Evolutionary conservation across 495 filamentous ascomycete genomes (phyloP), one percentile per base, ranked within the genome.

Genomic region (Aspergillus sclerotioniger): DNA sequence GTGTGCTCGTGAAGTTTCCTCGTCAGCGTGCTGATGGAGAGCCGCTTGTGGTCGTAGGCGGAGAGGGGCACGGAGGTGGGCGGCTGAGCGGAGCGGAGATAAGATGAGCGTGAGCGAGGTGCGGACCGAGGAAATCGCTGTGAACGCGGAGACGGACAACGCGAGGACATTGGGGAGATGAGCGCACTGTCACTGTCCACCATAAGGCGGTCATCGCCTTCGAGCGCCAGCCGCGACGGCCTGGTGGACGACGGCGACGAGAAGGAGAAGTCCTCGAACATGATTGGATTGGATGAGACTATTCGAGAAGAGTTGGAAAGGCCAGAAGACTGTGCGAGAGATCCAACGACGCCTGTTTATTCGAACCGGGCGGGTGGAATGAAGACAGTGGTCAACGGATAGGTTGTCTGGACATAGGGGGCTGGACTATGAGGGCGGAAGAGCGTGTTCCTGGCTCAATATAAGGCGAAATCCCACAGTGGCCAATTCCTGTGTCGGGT

Each of bases 241-340:
- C 64, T 61, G 45, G 61, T 56, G 39, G 73, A 76, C 5, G 75
- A 74, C 3, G 75, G 68, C 47, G 75, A 74, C 17, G 75, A 68
- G 57, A 78, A 78, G 41, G 76, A 76, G 63, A 78, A 78, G 62
- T 78, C 68, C 60, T 78, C 74, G 64, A 78, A 78, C 76, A 78
- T 78, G 60, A 32, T 6, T 12, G 3, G 9, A 46, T 21, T 13
- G 25, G 17, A 12, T 35, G 19, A 17, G 16, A 8, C 12, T 6
- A 49, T 28, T 15, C 21, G 10, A 15, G 20, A 6, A 28, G 45
- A 7, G 45, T 6, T 25, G 7, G 19, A 25, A 31, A 15, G 29
- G 13, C 21, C 29, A 31, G 28, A 16, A 50, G 31, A 31, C 13
- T 25, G 16, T 16, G 29, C 47, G 28, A 16, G 7, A 50, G 31